Evolutionary conservation across 257 asterid genomes (phyloP), one percentile per base, ranked within the genome.

Genomic region (Mentha longifolia): DNA sequence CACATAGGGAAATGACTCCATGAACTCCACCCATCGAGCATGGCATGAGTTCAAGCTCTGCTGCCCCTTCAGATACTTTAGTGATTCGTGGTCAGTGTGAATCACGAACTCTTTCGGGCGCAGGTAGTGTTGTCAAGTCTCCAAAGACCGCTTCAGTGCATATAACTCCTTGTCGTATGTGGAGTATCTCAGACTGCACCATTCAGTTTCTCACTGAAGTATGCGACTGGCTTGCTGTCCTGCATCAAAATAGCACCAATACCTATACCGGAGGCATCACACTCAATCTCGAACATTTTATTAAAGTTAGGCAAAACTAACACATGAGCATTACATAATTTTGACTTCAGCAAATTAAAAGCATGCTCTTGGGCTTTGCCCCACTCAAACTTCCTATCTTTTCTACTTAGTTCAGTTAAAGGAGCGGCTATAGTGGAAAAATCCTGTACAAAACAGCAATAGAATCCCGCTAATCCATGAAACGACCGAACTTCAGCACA

Each of bases 341-440:
- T n/a, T n/a, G n/a, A n/a, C n/a, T n/a, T n/a, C n/a, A n/a, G n/a
- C n/a, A n/a, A n/a, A 45, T 45, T 45, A 10, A 3, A 45, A 45
- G 51, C 51, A 45, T 45, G 51, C 51, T 45, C 51, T 45, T 45
- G 51, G 51, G 51, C 51, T 45, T 45, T 45, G 51, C 51, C 51
- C 51, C 16, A 43, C 49, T 45, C 45, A 39, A 39, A 39, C 45
- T 39, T 39, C 10, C 45, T 39, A 39, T 39, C 45, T 39, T 39
- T 39, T 7, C 45, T 39, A 6, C 15, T 43, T 15, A 43, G 12
- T 14, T 45, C 51, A 12, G 16, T 45, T 16, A 12, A 45, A 11
- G 51, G 16, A 3, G 49, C 51, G 0, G 51, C 51, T 9, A 45
- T 45, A 11, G 51, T 10, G 16, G 51, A 45, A 45, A 45, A 45